Conservation (phyloP, 495 filamentous ascomycete species). For the Penicillium silybi region DNA sequence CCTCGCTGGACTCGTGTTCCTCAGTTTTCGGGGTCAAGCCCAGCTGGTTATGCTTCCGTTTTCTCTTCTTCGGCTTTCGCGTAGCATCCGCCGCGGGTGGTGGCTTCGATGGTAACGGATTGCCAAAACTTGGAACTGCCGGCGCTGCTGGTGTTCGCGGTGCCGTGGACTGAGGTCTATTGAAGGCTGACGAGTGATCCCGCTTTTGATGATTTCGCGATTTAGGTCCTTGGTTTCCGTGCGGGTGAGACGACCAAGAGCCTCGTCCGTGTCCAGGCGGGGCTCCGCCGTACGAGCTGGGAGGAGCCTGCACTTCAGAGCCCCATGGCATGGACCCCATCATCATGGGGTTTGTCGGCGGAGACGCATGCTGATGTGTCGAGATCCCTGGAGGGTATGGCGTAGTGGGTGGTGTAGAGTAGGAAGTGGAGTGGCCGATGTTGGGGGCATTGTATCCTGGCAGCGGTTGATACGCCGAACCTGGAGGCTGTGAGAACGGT, state of each 20-base stretch:
- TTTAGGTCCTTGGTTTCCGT: constrained; percentile 38
- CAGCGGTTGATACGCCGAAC: constrained; percentile 26
- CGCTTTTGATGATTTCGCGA: constrained; percentile 36
- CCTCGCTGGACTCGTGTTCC: constrained; percentile 64
- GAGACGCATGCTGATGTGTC: constrained; percentile 21
- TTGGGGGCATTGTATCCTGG: constrained; percentile 27
- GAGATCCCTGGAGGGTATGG: constrained; percentile 23
- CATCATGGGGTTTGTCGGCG: constrained; percentile 41
- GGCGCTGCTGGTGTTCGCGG: constrained; percentile 49
- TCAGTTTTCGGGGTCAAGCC: constrained; percentile 74
- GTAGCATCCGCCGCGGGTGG: constrained; percentile 40
- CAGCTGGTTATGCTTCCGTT: constrained; percentile 72
- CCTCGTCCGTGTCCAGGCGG: constrained; percentile 29
- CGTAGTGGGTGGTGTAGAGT: constrained; percentile 22
- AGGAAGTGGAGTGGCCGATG: constrained; percentile 19
- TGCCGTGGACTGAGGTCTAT: constrained; percentile 33
- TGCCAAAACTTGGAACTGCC: constrained; percentile 59
- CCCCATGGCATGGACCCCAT: constrained; percentile 59
- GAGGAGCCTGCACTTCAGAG: constrained; percentile 39
- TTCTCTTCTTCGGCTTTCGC: constrained; percentile 66
- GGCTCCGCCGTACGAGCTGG: constrained; percentile 17
- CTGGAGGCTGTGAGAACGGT: constrained; percentile 26
- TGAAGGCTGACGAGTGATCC: constrained; percentile 40
- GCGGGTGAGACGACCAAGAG: constrained; percentile 43
- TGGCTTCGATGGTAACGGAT: constrained; percentile 58